Evolutionary conservation across 257 asterid genomes (phyloP).

Genomic region (Plantago elongata): DNA sequence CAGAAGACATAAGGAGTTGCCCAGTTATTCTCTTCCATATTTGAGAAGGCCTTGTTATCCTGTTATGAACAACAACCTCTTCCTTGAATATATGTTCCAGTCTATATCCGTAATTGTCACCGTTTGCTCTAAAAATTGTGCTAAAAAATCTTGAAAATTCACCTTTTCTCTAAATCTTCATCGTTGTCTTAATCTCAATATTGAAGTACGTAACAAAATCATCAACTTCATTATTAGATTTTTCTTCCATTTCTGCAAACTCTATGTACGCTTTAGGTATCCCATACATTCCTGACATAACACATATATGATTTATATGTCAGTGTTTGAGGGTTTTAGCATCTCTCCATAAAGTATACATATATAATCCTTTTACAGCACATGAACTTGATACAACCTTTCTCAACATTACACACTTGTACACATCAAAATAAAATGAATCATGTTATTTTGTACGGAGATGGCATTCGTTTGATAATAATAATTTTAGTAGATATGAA

Average conservation of each 20-base stretch:
- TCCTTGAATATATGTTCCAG: conserved; percentile 81
- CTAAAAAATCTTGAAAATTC: conserved; percentile 68
- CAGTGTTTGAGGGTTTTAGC: neutral
- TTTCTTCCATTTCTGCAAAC: conserved; percentile 53
- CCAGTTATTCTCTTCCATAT: conserved; percentile 55
- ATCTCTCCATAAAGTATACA: too few species aligned
- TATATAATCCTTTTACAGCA: too few species aligned
- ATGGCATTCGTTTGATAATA: too few species aligned
- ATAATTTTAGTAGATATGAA: too few species aligned
- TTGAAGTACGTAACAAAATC: conserved; percentile 41
- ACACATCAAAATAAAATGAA: too few species aligned
- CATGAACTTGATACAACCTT: too few species aligned
- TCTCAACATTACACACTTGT: too few species aligned
- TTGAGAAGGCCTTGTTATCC: conserved; percentile 60
- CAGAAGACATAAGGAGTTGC: conserved; percentile 54
- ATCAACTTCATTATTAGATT: conserved; percentile 39
- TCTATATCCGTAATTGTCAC: conserved; percentile 87
- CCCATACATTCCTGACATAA: neutral
- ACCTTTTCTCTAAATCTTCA: conserved; percentile 68
- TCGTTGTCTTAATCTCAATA: conserved; percentile 30
- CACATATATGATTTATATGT: conserved; percentile 3
- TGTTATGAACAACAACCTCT: conserved; percentile 67
- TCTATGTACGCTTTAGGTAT: neutral
- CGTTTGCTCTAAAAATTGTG: conserved; percentile 51
- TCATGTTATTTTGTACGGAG: too few species aligned